Base-by-base conservation (phyloP, 2,329 filamentous ascomycete species). In the Fusarium multiceps region DNA sequence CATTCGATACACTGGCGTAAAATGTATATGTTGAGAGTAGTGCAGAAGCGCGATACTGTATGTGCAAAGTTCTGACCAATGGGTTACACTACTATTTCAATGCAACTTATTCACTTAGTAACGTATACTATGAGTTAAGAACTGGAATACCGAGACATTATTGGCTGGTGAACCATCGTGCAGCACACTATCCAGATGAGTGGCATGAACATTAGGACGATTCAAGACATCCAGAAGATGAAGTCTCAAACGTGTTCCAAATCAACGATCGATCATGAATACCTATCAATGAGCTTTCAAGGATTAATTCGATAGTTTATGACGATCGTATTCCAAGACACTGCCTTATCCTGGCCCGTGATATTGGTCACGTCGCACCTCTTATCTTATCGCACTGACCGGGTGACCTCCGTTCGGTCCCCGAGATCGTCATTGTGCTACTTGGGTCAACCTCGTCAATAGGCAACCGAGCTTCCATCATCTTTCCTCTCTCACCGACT, bases 311-410 rank as follows among this genome's bases (percentile, higher is more conserved):
- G 6, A 37, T 37, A 48, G 41, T 55, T 32, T 23, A 21, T 10
- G 27, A 25, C 13, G n/a, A 34, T 27, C 13, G 13, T 32, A 34
- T 37, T n/a, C 16, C 25, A 28, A 47, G 45, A n/a, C 48, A 50
- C n/a, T 53, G 13, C 16, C 41, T 53, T 41, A 50, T 45, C 59
- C 46, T 32, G 25, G 41, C 27, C 30, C 34, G 20, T 55, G 58
- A 55, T 30, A 30, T 1, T 55, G 62, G 57, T 70, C 57, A 70
- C 55, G 68, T 40, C 45, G 16, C 28, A 37, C 25, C 25, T 48
- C 60, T 69, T 69, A 69, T 69, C 66, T 69, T 69, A 69, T 69
- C 66, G 23, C 25, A 25, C n/a, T 46, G 57, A 27, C 70, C 71
- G 41, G 56, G 66, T 75, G 71, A 74, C 71, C 65, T 49, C 55